Conservation (phyloP, 192 early-diverging fungal species). For the Backusella mclennaniae region DNA sequence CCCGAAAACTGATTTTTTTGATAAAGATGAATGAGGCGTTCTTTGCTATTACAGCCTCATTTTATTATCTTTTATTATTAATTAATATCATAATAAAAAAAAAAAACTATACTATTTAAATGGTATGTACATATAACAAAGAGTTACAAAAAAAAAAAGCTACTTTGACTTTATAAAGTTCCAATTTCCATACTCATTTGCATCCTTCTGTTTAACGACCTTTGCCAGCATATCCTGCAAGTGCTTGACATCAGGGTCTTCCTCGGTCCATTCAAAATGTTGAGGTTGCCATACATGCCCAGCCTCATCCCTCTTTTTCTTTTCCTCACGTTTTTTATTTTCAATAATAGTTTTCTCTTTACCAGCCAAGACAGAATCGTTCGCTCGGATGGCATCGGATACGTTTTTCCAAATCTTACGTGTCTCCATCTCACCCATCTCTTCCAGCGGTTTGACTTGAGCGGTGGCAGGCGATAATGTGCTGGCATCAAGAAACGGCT, state of each 20-base stretch:
- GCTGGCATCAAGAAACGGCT: constrained; percentile 56
- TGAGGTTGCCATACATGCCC: constrained; percentile 22
- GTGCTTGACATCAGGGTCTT: constrained; percentile 2
- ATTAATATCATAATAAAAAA: neutral
- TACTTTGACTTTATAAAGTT: neutral
- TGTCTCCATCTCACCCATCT: constrained; percentile 62
- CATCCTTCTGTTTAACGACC: neutral
- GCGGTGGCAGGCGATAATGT: constrained; percentile 42
- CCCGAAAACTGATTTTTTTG: neutral
- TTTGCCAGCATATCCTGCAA: constrained; percentile 20
- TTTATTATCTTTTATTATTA: neutral
- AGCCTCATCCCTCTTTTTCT: constrained; percentile 53
- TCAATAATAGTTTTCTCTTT: constrained; percentile 64
- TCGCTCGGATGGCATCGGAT: constrained; percentile 56
- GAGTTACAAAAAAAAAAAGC: neutral
- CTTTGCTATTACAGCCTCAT: neutral
- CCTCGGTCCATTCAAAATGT: constrained; percentile 22
- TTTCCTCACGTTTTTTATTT: constrained; percentile 56
- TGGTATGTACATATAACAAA: neutral
- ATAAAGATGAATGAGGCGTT: neutral
- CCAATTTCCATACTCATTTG: constrained; percentile 1
- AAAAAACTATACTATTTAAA: neutral
- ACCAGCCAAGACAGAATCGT: constrained; percentile 61
- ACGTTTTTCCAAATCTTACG: constrained; percentile 66
- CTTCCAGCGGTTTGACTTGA: constrained; percentile 50